Percentiles rank a stretch among this genome's conserved stretches.
Evolutionary conservation across 306 rosid species (phyloP).

Genomic region (Acacia acuminata): DNA sequence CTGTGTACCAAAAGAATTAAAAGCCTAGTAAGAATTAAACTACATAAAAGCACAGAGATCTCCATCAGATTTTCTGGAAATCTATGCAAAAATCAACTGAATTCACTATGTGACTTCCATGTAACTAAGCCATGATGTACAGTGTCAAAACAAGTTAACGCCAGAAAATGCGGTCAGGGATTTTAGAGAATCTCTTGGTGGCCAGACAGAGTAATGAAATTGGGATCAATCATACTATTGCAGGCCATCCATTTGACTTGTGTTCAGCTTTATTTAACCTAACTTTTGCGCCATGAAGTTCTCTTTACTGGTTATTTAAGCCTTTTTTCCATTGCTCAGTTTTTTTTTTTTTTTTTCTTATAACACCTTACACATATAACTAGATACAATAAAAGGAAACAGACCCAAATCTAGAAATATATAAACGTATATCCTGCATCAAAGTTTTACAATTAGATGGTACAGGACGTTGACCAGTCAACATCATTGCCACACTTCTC

Average conservation of each 20-base stretch:
- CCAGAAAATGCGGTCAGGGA: not conserved
- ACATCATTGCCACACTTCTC: too few species aligned
- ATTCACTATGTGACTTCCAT: not conserved
- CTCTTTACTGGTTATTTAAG: not conserved
- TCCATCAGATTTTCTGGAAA: not conserved
- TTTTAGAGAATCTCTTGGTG: not conserved
- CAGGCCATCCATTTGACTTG: constrained; percentile 1
- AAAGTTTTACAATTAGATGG: too few species aligned
- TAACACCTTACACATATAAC: too few species aligned
- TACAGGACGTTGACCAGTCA: too few species aligned
- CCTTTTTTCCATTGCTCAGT: constrained; percentile 17
- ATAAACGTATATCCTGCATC: too few species aligned
- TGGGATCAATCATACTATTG: not conserved
- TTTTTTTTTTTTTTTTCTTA: not conserved
- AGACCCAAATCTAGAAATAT: too few species aligned
- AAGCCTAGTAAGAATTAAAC: not conserved
- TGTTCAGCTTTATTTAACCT: not conserved
- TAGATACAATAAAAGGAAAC: too few species aligned
- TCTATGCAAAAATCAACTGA: constrained; percentile 14
- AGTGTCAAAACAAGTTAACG: not conserved
- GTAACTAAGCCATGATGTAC: not conserved
- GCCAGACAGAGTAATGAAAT: not conserved
- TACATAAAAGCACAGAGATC: not conserved
- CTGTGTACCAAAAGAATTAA: not conserved
- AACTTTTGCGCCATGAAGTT: not conserved